A percentile compares a stretch with the other conserved stretches of the same genome.
Conservation (phyloP, 139 green algal genomes). For the Spirogloea muscicola region DNA sequence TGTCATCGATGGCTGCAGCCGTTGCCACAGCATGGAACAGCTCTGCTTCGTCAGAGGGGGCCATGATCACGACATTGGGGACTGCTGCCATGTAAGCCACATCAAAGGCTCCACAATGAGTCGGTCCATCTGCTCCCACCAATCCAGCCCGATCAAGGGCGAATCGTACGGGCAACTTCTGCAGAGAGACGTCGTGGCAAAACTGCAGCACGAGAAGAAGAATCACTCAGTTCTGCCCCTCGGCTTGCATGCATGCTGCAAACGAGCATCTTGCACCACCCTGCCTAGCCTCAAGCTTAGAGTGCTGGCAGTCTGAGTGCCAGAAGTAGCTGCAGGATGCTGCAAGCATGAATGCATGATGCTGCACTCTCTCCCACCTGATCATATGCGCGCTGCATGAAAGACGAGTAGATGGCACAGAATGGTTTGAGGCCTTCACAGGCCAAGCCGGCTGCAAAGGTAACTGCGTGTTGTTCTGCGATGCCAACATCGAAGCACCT, state of each 20-base stretch:
- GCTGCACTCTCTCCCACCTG: too few relatives aligned
- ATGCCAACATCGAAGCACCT: conserved; percentile 97
- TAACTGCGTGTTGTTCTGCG: conserved; percentile 96
- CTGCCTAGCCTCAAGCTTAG: too few relatives aligned
- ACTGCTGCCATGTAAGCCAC: conserved; percentile 69
- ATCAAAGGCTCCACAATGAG: conserved; percentile 72
- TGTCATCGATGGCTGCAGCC: conserved; percentile 82
- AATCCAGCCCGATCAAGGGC: conserved; percentile 95
- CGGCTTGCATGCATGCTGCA: conserved; percentile 81
- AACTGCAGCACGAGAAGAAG: conserved; percentile 54
- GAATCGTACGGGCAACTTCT: conserved; percentile 98
- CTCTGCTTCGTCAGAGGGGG: conserved; percentile 76
- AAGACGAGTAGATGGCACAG: conserved; percentile 94
- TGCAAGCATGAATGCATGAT: too few relatives aligned
- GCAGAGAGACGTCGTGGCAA: conserved; percentile 94
- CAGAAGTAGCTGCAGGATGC: too few relatives aligned
- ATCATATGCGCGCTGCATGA: conserved; percentile 97
- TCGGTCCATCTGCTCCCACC: conserved; percentile 95
- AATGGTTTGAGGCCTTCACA: conserved; percentile 91
- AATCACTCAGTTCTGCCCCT: neutral
- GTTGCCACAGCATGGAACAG: conserved; percentile 79
- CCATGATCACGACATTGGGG: conserved; percentile 97
- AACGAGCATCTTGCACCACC: too few relatives aligned
- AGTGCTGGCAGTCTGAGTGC: too few relatives aligned
- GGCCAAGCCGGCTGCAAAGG: conserved; percentile 91